Evolutionary conservation across 2,329 filamentous ascomycete genomes (phyloP).

Genomic region (Alternaria solani): DNA sequence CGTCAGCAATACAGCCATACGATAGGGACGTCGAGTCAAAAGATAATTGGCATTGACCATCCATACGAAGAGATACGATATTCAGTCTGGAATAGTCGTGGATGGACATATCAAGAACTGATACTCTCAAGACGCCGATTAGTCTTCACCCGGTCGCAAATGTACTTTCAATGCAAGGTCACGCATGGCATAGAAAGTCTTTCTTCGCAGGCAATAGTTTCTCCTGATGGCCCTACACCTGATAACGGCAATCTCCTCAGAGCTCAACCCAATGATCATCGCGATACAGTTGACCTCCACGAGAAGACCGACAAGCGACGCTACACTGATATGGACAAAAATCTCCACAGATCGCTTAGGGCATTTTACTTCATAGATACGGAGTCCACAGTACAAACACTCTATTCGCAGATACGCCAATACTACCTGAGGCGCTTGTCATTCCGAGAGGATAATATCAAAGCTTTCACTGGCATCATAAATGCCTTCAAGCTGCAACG

Average conservation of each 20-base stretch:
- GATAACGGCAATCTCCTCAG: too few relatives aligned
- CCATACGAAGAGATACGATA: rapidly evolving
- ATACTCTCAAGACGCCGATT: background rate
- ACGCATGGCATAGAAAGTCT: background rate
- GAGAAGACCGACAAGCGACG: too few relatives aligned
- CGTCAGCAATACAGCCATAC: background rate
- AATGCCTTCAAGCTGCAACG: background rate
- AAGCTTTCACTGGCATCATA: background rate
- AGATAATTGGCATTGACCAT: background rate
- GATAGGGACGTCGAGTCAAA: background rate
- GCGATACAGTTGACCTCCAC: too few relatives aligned
- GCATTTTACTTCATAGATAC: background rate
- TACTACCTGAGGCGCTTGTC: background rate
- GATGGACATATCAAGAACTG: background rate
- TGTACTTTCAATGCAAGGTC: background rate
- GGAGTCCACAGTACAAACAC: too few relatives aligned
- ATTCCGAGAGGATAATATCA: background rate
- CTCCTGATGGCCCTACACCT: too few relatives aligned
- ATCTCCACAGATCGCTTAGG: too few relatives aligned
- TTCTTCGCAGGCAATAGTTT: background rate
- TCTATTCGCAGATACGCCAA: background rate
- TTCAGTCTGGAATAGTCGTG: background rate
- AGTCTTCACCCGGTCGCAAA: background rate
- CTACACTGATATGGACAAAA: too few relatives aligned
- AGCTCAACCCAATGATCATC: too few relatives aligned